Base-by-base conservation (phyloP, 352 stramenopile genomes). In the Pythium grandisporangium region DNA sequence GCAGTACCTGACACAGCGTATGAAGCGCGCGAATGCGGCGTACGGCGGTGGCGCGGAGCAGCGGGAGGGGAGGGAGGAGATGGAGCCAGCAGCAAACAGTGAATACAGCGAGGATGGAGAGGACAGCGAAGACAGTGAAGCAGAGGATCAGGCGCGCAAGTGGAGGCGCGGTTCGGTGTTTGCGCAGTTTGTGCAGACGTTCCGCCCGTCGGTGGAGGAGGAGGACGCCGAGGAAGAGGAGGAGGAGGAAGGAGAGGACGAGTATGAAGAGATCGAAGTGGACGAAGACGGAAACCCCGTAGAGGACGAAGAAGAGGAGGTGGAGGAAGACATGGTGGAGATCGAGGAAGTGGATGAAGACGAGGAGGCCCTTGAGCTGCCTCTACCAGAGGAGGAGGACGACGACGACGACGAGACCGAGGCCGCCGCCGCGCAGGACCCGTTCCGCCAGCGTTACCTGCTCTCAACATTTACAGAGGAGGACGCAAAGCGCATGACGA, bases 171-270 rank as follows among this genome's bases (percentile, higher is more conserved):
- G 45, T 6, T 70, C 69, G 25, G 37, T 86, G n/a, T 90, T 90
- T 63, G 58, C 76, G 21, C 51, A 78, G 53, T 90, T 90, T 58
- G 70, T 90, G 25, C 67, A 66, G 32, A 67, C 66, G 20, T 87
- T 87, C 39, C 71, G 78, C 23, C 56, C 53, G 1, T 39, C 57
- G 14, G 33, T 54, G 39, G 7, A 23, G 0, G 40, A 8, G 22
- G 17, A 40, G 14, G 53, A 62, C 5, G 41, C 55, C 5, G 51
- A 67, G 23, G 65, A 66, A n/a, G 55, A 71, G 4, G 58, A 79
- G 5, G 67, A 70, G 4, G 37, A 68, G 17, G 33, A 61, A 5
- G 45, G 65, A 12, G 56, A 67, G 20, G 57, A 56, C 3, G 39
- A 71, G 30, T 64, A 70, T 20, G 53, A 80, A 53, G 44, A 73